Percentiles rank a stretch among this genome's conserved stretches.
Conservation (phyloP, 129 eudicot genomes). For the Calendula officinalis region DNA sequence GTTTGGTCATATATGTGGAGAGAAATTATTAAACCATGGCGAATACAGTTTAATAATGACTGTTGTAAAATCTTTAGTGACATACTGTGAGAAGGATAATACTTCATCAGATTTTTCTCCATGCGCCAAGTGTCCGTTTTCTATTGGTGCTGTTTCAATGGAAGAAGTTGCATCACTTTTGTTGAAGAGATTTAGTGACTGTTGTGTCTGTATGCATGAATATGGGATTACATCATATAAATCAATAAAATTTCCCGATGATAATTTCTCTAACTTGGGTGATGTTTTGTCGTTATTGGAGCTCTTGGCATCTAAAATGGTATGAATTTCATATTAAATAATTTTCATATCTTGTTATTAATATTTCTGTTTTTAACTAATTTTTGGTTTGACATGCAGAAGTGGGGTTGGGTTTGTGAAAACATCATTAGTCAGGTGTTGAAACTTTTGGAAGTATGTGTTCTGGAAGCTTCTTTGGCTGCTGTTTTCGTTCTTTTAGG, state of each 20-base stretch:
- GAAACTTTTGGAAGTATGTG: conserved; percentile 42
- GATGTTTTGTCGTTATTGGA: conserved; percentile 76
- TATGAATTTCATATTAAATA: conserved; percentile 25
- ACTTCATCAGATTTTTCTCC: conserved; percentile 32
- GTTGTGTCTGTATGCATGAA: conserved; percentile 19
- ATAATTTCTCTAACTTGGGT: conserved; percentile 32
- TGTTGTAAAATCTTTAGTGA: conserved; percentile 62
- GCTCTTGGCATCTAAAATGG: conserved; percentile 74
- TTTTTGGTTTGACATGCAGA: conserved; percentile 45
- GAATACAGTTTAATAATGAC: conserved; percentile 45
- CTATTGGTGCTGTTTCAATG: conserved; percentile 46
- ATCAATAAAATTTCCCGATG: conserved; percentile 26
- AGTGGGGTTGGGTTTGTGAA: conserved; percentile 69
- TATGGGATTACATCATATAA: conserved; percentile 3
- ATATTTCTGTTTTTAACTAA: conserved; percentile 4
- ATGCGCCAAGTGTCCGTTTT: conserved; percentile 72
- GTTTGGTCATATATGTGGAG: conserved; percentile 65
- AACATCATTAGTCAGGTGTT: conserved; percentile 47
- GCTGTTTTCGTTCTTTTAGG: conserved; percentile 65
- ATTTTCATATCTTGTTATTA: not conserved
- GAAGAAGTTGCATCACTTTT: conserved; percentile 48
- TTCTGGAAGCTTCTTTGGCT: conserved; percentile 38
- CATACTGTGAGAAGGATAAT: conserved; percentile 43
- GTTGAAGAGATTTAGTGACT: conserved; percentile 36
- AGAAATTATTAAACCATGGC: conserved; percentile 39